Evolutionary conservation across 83 land plant species (phyloP), one percentile per base, ranked within the genome.

Genomic region (Picea mariana): DNA sequence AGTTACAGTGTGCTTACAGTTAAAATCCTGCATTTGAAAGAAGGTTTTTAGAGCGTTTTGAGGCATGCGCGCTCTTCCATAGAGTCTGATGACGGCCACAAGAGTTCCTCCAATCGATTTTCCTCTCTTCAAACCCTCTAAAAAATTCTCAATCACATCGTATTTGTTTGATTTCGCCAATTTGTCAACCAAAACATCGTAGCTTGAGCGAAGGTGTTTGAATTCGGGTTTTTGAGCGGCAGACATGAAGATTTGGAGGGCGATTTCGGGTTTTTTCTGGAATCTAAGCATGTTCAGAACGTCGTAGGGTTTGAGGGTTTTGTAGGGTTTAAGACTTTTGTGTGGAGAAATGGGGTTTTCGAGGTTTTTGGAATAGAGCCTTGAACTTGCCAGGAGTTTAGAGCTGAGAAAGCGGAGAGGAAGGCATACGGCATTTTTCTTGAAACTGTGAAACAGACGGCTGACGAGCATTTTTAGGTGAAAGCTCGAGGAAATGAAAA

Each of bases 161-260:
- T 88, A 87, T 87, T 87, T 87, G 47, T 84, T 81, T 27, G 89
- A 89, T 6, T 80, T 75, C 23, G 88, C 89, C 69, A 91, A 89
- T 85, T 87, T 88, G 72, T 82, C 81, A 85, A 91, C 84, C 80
- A 91, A 82, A 77, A 91, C 81, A 80, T 91, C 89, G 83, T 91
- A 91, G 81, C 84, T 78, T 80, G 81, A 66, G 49, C 85, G 89
- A 63, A 88, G 87, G 73, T 86, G 88, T 24, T 86, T 86, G 0
- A 21, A 63, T 0, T 20, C 7, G 9, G 78, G 76, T 17, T 83
- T 83, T 40, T 81, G 81, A 5, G 90, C 87, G 82, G 85, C 78
- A 16, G 40, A 83, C 64, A 24, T 26, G 89, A 88, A 91, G 79
- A 91, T 88, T 4, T 85, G 63, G 27, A 88, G 87, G 44, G 91